Evolutionary conservation across 345 rosid species (phyloP).

Genomic region (Lumnitzera racemosa): DNA sequence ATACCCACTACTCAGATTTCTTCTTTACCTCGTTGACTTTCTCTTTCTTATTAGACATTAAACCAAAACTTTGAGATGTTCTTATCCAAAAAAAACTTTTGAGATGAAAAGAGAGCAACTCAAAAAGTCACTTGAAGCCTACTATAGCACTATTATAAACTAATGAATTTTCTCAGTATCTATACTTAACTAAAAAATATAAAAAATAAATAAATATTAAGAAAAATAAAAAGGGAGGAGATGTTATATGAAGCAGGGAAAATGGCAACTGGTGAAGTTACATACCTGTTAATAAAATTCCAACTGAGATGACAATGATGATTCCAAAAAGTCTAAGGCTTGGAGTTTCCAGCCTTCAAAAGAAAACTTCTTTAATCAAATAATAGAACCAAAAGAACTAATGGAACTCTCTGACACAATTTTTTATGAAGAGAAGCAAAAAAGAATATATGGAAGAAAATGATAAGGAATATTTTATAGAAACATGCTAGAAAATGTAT

Average conservation of each 20-base stretch:
- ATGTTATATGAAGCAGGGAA: not conserved
- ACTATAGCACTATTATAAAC: too few relatives aligned
- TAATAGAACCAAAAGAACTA: conserved; percentile 11
- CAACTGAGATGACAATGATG: conserved; percentile 70
- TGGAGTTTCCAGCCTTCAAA: conserved; percentile 89
- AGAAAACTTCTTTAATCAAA: conserved; percentile 13
- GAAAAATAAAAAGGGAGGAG: not conserved
- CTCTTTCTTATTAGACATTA: too few relatives aligned
- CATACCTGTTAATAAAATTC: conserved; percentile 83
- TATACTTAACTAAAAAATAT: too few relatives aligned
- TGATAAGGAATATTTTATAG: not conserved
- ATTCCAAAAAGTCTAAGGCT: conserved; percentile 89
- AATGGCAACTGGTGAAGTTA: conserved; percentile 8
- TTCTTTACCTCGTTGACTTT: too few relatives aligned
- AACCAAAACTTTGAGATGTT: too few relatives aligned
- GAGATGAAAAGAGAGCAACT: too few relatives aligned
- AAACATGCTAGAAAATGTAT: too few relatives aligned
- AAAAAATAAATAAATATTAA: not conserved
- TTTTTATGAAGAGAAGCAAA: not conserved
- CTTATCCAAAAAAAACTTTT: too few relatives aligned
- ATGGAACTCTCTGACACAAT: not conserved
- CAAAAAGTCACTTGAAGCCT: too few relatives aligned
- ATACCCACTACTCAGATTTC: too few relatives aligned
- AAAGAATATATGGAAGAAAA: not conserved
- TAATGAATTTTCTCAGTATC: too few relatives aligned